Conservation (phyloP, 306 rosid genomes). For the Malus fusca region DNA sequence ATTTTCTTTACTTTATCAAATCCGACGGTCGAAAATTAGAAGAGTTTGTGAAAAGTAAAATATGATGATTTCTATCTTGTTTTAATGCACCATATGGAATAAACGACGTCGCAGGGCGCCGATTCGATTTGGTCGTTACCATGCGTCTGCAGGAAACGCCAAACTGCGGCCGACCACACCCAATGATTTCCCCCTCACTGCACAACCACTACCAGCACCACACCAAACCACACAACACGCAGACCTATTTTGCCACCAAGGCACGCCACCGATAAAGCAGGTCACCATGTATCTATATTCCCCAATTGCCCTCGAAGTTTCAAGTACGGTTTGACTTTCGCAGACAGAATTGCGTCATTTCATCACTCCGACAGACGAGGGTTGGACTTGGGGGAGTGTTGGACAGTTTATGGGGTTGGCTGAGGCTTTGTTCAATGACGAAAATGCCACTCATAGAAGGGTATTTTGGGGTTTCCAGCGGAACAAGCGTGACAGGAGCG, state of each 20-base stretch:
- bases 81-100: background rate
- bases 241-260: slow-evolving; percentile 53
- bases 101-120: slow-evolving; percentile 18
- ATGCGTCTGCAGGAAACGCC: slow-evolving; percentile 21
- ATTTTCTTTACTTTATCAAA: fast-evolving
- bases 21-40: fast-evolving
- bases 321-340: slow-evolving; percentile 14
- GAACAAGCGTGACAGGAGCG: slow-evolving; percentile 1
- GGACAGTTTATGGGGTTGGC: background rate
- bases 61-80: background rate
- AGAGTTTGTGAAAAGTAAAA: too few species aligned
- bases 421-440: background rate
- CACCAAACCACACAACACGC: slow-evolving; percentile 35
- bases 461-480: slow-evolving; percentile 24
- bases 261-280: slow-evolving; percentile 64
- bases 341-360: background rate
- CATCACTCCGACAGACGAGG: too few species aligned
- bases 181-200: slow-evolving; percentile 10
- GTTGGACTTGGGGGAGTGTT: too few species aligned
- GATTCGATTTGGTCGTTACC: background rate
- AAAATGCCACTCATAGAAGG: slow-evolving; percentile 19
- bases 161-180: slow-evolving; percentile 16
- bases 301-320: slow-evolving; percentile 25
- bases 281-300: background rate
- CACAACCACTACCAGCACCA: slow-evolving; percentile 42